Evolutionary conservation across 768 basidiomycete genomes (phyloP), one percentile per base, ranked within the genome.

Genomic region (Ramaria sp.): DNA sequence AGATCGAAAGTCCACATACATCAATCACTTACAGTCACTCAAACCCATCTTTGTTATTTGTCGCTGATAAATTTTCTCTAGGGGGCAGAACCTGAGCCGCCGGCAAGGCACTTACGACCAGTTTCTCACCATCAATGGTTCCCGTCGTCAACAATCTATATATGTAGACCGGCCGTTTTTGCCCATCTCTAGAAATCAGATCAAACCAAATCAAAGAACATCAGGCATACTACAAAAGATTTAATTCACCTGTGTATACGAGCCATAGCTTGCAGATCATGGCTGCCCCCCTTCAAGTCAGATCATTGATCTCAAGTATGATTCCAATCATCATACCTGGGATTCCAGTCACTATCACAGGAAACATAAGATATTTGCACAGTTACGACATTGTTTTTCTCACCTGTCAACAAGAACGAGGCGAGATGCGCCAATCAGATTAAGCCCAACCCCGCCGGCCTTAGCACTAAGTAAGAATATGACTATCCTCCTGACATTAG

Each of bases 221-320:
- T 36, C n/a, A 38, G 51, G 30, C 10, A 39, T 34, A 47, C 13
- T 28, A 9, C 27, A 37, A 44, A 34, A 32, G 56, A 20, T 2
- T 10, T 44, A 15, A 60, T 70, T 44, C 57, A 90, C 91, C 91
- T 78, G 68, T 95, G 90, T 64, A 94, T 95, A 48, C 95, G 81
- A 50, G 93, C 95, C 95, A 98, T 98, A 1, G 96, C 85, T 67
- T 99, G 96, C 16, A 93, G 67, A 69, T 99, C 96, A 61, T 88
- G 88, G 61, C 87, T 90, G 53, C 20, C 32, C 45, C 53, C 28
- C 56, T 52, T 18, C 22, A 18, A 10, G 28, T 22, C 27, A 22
- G 28, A 25, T 34, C 24, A 24, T 22, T 30, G 16, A 10, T 12
- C n/a, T 7, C 20, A 22, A 47, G 27, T 12, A 47, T 24, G 28